Evolutionary conservation across 1,284 basidiomycete genomes (phyloP), one percentile per base, ranked within the genome.

Genomic region (Apiotrichum porosum): DNA sequence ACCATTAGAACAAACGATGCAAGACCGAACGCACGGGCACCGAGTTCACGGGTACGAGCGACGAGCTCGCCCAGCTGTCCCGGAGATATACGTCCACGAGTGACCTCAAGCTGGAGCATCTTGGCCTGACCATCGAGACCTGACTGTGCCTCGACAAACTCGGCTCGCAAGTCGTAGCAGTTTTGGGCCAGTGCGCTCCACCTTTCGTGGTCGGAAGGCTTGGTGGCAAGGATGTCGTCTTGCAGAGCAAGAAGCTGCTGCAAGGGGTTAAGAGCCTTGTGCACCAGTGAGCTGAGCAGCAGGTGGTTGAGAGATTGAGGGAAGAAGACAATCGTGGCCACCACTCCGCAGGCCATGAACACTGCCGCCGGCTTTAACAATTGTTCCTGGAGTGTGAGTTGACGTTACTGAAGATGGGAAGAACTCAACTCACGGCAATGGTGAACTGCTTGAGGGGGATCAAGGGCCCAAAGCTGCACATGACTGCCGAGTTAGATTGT

Each of bases 251-350:
- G 53, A 1, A 73, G 50, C 3, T 51, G 44, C 6, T 66, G 60
- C 17, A 63, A 58, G 1, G 71, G 68, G 2, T 39, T 47, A 23
- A 75, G 57, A 22, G 66, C 56, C 15, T 56, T 56, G 30, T 67
- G 55, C 47, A 66, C 57, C 1, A 71, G 52, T 3, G 49, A 51
- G 34, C 54, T 14, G 6, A 68, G 58, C 44, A 69, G 48, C 33
- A 68, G 69, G 54, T 83, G 81, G 49, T 81, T 83, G 49, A 87
- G 71, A 9, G 82, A 81, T 67, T 85, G 80, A 1, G 87, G 87
- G 63, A 88, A 89, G 51, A 88, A 75, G 30, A 88, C 61, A 15
- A 83, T 54, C 22, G 82, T 77, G 18, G 77, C 70, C 4, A 76
- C 75, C 21, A 84, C 47, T 0, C 80, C 83, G 36, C 84, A 79